phyloP scores from a whole-genome alignment of 345 rosid genomes.

The Trapa incisa region DNA sequence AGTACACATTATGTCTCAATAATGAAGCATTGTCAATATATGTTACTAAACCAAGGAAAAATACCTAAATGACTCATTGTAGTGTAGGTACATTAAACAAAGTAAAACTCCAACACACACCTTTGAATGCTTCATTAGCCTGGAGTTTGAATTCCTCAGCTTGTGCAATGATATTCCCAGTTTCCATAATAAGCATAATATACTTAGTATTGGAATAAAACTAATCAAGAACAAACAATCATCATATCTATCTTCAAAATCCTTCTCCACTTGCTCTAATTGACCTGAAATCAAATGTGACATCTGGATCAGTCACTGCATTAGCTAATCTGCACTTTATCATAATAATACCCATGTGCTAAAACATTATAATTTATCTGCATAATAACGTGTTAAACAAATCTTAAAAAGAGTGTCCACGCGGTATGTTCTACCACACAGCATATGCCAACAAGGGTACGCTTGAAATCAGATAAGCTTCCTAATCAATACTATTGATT shows the following conservation, averaged over 20 bases:
- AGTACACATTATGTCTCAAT: neutral
- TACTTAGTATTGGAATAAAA: neutral
- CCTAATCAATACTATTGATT: neutral
- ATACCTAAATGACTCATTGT: neutral
- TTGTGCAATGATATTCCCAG: constrained; percentile 19
- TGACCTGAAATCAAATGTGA: neutral
- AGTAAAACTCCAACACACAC: constrained; percentile 10
- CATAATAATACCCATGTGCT: neutral
- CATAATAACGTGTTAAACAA: neutral
- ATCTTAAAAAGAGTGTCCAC: neutral
- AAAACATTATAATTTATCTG: neutral
- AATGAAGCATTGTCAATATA: no score
- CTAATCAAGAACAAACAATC: neutral
- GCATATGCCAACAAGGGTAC: neutral
- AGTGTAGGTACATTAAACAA: neutral
- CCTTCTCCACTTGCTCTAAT: constrained; percentile 1
- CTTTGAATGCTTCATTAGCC: constrained; percentile 51
- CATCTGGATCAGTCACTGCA: neutral
- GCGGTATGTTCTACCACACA: neutral
- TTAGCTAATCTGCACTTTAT: neutral
- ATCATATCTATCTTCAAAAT: neutral
- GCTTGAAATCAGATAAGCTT: neutral
- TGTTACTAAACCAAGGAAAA: neutral
- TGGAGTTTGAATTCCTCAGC: constrained; percentile 42
- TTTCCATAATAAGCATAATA: constrained; percentile 29